Evolutionary conservation across 495 filamentous ascomycete genomes (phyloP).

Genomic region (Penicillium mononematosum): DNA sequence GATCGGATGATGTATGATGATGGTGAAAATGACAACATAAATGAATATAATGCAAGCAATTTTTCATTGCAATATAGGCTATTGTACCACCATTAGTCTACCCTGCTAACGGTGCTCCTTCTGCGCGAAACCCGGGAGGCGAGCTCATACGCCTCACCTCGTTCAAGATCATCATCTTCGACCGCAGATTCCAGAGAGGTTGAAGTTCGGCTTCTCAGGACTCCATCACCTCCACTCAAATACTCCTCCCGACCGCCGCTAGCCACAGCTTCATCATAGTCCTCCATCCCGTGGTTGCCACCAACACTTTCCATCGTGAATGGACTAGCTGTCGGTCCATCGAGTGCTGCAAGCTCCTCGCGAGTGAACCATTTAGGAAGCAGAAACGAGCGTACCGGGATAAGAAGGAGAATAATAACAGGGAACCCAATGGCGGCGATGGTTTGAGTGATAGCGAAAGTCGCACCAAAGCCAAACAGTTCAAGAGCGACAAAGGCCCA

Average conservation of each 20-base stretch:
- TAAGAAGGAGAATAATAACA: constrained; percentile 75
- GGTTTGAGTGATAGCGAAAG: constrained; percentile 94
- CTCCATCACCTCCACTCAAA: constrained; percentile 13
- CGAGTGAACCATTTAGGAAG: constrained; percentile 67
- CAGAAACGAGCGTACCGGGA: constrained; percentile 74
- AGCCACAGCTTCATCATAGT: constrained; percentile 19
- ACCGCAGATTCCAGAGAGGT: constrained; percentile 28
- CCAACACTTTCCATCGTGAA: constrained; percentile 87
- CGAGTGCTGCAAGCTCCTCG: constrained; percentile 69
- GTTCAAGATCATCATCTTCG: constrained; percentile 42
- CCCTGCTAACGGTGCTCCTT: constrained; percentile 31
- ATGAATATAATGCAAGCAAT: background rate
- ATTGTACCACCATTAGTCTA: constrained; percentile 9
- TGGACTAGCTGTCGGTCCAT: constrained; percentile 76
- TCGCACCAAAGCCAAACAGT: constrained; percentile 75
- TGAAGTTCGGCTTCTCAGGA: constrained; percentile 20
- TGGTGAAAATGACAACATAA: background rate
- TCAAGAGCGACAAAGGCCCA: constrained; percentile 79
- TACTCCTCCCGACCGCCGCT: constrained; percentile 8
- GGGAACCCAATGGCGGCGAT: constrained; percentile 94
- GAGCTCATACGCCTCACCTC: constrained; percentile 41
- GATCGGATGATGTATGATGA: background rate
- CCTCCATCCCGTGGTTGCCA: constrained; percentile 58
- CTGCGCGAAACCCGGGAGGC: constrained; percentile 27
- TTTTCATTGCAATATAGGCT: background rate